Percentiles rank a stretch among this genome's conserved stretches.
Evolutionary conservation across 306 rosid species (phyloP).

Genomic region (Trifolium pratense): DNA sequence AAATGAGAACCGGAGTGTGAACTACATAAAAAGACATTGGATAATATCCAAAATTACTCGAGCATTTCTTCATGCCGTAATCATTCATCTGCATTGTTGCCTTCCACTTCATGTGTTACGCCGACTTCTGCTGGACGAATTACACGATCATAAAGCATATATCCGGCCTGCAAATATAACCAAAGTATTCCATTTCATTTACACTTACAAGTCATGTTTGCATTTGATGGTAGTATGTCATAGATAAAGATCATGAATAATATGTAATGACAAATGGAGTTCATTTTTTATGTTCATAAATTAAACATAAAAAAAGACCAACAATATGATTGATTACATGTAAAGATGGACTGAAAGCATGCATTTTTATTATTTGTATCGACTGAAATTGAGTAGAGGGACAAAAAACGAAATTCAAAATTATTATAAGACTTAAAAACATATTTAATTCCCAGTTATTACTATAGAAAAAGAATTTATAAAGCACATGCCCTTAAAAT

Average conservation of each 20-base stretch:
- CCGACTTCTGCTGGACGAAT: slow-evolving; percentile 99
- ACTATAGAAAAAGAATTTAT: slow-evolving; percentile 13
- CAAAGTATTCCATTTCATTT: neutral
- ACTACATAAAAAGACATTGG: slow-evolving; percentile 32
- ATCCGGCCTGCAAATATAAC: slow-evolving; percentile 72
- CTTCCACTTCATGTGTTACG: slow-evolving; percentile 63
- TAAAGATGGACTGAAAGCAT: neutral
- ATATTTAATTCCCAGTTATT: neutral
- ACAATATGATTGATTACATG: neutral
- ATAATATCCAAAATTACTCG: slow-evolving; percentile 15
- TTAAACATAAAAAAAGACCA: slow-evolving; percentile 5
- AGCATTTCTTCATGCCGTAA: slow-evolving; percentile 39
- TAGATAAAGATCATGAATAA: neutral
- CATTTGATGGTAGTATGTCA: neutral
- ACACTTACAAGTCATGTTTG: neutral
- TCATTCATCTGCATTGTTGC: slow-evolving; percentile 44
- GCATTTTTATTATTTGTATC: neutral
- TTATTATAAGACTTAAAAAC: too few species aligned
- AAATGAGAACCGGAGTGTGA: slow-evolving; percentile 2
- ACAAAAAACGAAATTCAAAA: too few species aligned
- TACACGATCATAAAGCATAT: slow-evolving; percentile 81
- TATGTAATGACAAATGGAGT: neutral
- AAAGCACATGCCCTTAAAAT: neutral
- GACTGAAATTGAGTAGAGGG: too few species aligned
- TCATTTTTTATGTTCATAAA: neutral